phyloP scores from a whole-genome alignment of 805 yeast species.

The Clavispora carvajalis region DNA sequence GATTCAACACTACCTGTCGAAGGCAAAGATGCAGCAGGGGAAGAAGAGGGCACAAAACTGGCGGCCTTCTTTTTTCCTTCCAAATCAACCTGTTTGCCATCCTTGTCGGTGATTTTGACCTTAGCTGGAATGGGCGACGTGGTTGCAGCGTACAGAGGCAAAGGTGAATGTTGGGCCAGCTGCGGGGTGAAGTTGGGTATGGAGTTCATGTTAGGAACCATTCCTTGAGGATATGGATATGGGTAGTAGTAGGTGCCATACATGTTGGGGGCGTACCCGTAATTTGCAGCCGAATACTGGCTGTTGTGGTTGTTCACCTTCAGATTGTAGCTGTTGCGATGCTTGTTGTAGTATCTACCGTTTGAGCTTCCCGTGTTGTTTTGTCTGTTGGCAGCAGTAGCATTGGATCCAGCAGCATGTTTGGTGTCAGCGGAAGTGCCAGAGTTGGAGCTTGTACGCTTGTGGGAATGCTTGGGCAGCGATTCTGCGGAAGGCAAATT shows the following conservation, averaged over 20 bases:
- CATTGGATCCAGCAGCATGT: slow-evolving; percentile 1
- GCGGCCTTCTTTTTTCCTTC: slow-evolving; percentile 35
- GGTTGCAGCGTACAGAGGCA: slow-evolving; percentile 8
- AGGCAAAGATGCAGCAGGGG: slow-evolving; percentile 21
- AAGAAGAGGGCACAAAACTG: slow-evolving; percentile 26
- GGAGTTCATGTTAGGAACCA: slow-evolving; percentile 14
- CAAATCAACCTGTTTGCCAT: slow-evolving; percentile 38
- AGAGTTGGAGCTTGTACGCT: background rate
- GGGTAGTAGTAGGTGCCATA: slow-evolving; percentile 12
- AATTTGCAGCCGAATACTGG: slow-evolving; percentile 13
- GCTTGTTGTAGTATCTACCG: slow-evolving; percentile 12
- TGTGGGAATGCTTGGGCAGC: background rate
- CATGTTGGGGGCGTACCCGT: slow-evolving; percentile 10
- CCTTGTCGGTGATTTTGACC: slow-evolving; percentile 38
- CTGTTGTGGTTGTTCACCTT: slow-evolving; percentile 7
- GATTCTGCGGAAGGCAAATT: background rate
- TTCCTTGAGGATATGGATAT: slow-evolving; percentile 9
- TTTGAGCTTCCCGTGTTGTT: slow-evolving; percentile 8
- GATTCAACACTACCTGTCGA: slow-evolving; percentile 6
- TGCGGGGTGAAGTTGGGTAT: slow-evolving; percentile 14
- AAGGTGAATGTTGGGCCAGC: slow-evolving; percentile 13
- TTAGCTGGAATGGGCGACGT: slow-evolving; percentile 17
- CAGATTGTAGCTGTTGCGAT: slow-evolving; percentile 7
- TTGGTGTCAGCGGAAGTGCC: background rate
- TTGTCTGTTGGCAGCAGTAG: background rate